Conservation (phyloP, 192 early-diverging fungal species). For the Umbelopsis sp. region DNA sequence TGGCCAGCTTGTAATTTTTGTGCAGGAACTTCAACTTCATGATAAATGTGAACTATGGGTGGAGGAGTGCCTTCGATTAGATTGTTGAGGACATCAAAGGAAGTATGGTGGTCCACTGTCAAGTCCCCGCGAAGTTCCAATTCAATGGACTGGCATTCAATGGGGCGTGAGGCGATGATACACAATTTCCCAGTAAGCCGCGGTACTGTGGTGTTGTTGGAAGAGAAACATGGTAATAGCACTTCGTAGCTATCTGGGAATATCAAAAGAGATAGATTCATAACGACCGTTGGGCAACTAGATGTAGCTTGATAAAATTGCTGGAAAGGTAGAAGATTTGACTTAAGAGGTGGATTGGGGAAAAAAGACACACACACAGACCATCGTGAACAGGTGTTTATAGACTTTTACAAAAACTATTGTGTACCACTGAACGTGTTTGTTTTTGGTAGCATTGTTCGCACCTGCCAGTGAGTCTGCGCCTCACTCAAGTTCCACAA, state of each 20-base stretch:
- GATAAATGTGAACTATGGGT: neutral
- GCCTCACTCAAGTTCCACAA: neutral
- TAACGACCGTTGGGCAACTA: neutral
- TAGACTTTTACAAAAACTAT: neutral
- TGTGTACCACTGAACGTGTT: neutral
- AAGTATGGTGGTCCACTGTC: slow-evolving; percentile 2
- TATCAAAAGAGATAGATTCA: slow-evolving; percentile 9
- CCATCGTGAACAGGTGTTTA: neutral
- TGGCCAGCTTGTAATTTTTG: slow-evolving; percentile 1
- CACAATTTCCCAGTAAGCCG: neutral
- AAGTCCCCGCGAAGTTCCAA: slow-evolving; percentile 4
- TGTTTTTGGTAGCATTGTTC: slow-evolving; percentile 17
- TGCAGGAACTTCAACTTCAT: neutral
- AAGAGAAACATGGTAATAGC: neutral
- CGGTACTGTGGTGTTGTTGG: neutral
- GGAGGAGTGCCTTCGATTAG: slow-evolving; percentile 8
- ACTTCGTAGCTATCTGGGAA: slow-evolving; percentile 10
- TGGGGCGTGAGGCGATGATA: neutral
- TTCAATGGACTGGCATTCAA: slow-evolving; percentile 9
- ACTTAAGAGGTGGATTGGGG: neutral
- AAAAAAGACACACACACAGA: neutral
- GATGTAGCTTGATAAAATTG: neutral
- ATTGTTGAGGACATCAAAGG: slow-evolving; percentile 14
- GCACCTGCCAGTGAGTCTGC: neutral
- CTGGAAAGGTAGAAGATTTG: neutral